Evolutionary conservation across 2,329 filamentous ascomycete genomes (phyloP), one percentile per base, ranked within the genome.

Genomic region (Purpureocillium takamizusanense): DNA sequence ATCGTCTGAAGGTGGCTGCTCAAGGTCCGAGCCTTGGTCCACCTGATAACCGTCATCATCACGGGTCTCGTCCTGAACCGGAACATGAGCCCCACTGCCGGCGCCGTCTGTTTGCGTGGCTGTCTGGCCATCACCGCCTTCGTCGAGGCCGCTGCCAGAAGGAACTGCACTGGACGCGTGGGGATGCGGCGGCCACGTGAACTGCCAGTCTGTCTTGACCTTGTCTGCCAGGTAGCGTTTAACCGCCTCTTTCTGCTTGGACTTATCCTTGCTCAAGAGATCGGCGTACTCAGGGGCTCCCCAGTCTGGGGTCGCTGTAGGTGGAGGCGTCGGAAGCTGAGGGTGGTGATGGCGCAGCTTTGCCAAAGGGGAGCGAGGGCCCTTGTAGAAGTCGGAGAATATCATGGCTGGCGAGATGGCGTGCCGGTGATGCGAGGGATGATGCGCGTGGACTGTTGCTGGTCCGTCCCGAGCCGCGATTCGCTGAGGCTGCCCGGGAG

Each of bases 241-340:
- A 28, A 82, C 70, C 11, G 78, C 78, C 31, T 78, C 74, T 51
- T 81, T 81, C 48, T 79, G 74, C 59, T 72, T 78, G 18, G 57
- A 44, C 54, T 80, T 81, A 53, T 82, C 78, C 50, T 66, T 72
- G 53, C 73, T 79, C 36, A 78, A 57, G 6, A 82, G 64, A 51
- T 81, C 78, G 15, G 73, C 67, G 43, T 81, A 72, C 49, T 77
- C 73, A 49, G 78, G 64, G 32, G 60, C 53, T n/a, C 51, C 50
- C 61, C 61, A 64, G 33, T 55, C 56, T 39, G 51, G 54, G 43
- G 51, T 46, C 40, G 42, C 38, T 39, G 50, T 42, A 43, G 55
- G 44, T 48, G 55, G 48, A 50, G 53, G 45, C 32, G 44, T 45
- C 16, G 54, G 50, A n/a, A 57, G 42, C 33, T 52, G 54, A 10